These are phyloP conservation scores for Pseudogymnoascus sp. DNA, from an alignment of 2,329 filamentous ascomycete genomes.

Conservation along the genomic window DNA sequence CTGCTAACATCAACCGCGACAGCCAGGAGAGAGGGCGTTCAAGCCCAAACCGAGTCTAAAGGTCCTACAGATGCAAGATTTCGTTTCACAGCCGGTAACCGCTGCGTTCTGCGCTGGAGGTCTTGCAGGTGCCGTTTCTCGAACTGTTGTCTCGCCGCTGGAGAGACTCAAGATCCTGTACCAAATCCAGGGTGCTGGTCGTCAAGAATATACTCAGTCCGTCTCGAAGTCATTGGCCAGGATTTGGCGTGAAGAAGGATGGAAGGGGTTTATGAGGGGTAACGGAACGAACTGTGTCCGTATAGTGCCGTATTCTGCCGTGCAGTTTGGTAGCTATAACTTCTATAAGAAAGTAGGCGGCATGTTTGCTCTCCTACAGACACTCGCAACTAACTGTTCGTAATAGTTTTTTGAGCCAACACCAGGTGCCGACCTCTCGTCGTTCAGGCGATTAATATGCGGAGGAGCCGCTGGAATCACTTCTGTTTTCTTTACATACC, in stretches of 20 bases:
- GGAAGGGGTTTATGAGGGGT: conserved; percentile 93
- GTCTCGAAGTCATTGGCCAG: conserved; percentile 82
- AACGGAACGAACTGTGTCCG: conserved; percentile 98
- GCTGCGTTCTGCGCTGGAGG: conserved; percentile 93
- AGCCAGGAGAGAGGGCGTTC: conserved; percentile 23
- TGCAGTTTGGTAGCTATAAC: conserved; percentile 97
- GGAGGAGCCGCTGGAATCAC: conserved; percentile 90
- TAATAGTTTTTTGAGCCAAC: conserved; percentile 68
- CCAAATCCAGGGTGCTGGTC: conserved; percentile 84
- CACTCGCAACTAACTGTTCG: conserved; percentile 9
- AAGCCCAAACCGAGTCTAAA: conserved; percentile 27
- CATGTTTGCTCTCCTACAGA: not conserved
- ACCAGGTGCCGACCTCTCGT: conserved; percentile 65
- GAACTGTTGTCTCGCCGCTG: conserved; percentile 92
- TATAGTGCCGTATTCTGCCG: conserved; percentile 95
- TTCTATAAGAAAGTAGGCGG: conserved; percentile 80
- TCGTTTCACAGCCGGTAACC: conserved; percentile 72
- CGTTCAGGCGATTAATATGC: conserved; percentile 73
- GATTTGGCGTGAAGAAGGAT: conserved; percentile 96
- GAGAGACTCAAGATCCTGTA: conserved; percentile 97
- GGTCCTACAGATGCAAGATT: conserved; percentile 32
- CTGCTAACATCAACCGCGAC: not conserved
- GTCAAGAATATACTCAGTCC: conserved; percentile 88
- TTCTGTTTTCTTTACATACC: conserved; percentile 90
- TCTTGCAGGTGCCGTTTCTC: conserved; percentile 90